A percentile compares a stretch with the other conserved stretches of the same genome.
Conservation (phyloP, 257 asterid species). For the Solanum medicagineum region DNA sequence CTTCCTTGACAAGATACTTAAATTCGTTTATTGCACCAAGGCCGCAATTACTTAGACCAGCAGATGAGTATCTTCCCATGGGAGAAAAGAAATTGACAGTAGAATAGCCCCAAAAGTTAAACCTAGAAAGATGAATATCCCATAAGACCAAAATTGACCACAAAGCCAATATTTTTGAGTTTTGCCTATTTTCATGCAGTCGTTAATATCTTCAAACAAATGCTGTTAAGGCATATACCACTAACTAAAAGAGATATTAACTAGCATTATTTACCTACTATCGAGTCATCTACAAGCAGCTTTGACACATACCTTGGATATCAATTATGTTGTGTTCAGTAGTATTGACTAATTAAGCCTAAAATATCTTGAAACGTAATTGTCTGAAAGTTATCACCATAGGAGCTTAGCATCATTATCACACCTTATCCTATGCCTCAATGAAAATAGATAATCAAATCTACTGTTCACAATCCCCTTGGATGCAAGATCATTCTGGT, state of each 20-base stretch:
- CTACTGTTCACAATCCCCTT: neutral
- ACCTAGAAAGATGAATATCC: constrained; percentile 29
- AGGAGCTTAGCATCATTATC: neutral
- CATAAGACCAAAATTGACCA: neutral
- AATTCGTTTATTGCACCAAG: constrained; percentile 74
- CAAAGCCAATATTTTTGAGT: neutral
- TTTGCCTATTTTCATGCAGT: neutral
- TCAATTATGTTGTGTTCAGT: neutral
- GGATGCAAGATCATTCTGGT: neutral
- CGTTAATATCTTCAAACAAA: neutral
- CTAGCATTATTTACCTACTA: neutral
- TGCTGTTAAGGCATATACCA: neutral
- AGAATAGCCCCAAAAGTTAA: constrained; percentile 99
- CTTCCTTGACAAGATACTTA: constrained; percentile 84
- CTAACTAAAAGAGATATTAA: neutral
- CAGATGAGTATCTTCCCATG: constrained; percentile 82
- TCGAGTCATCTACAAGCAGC: neutral
- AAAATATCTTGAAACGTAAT: neutral
- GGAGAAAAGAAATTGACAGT: constrained; percentile 92
- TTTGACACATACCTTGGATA: neutral
- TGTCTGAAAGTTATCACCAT: neutral
- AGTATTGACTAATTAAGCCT: neutral
- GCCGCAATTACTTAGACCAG: constrained; percentile 49
- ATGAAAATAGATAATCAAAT: neutral
- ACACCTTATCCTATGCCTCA: neutral